These are phyloP conservation scores for Rutstroemia sp. DNA, from an alignment of 2,329 filamentous ascomycete genomes.

Conservation along the genomic window DNA sequence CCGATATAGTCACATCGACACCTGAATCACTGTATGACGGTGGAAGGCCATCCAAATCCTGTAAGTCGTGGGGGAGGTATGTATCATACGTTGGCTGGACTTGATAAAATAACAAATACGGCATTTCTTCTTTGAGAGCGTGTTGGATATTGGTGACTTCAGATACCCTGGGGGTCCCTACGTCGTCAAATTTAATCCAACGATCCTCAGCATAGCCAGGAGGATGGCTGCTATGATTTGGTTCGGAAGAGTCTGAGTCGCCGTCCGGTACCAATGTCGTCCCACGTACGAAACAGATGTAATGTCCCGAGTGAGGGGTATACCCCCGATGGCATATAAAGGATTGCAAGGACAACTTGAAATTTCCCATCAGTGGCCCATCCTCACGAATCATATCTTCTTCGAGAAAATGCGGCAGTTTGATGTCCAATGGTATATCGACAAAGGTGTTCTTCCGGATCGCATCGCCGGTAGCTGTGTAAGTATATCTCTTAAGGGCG, in stretches of 20 bases:
- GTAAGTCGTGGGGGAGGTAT: slow-evolving; percentile 14
- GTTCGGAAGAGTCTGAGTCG: slow-evolving; percentile 46
- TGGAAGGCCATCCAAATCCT: slow-evolving; percentile 35
- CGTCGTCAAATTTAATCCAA: slow-evolving; percentile 91
- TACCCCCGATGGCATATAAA: slow-evolving; percentile 87
- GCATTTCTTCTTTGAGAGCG: slow-evolving; percentile 77
- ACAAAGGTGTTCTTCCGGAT: slow-evolving; percentile 73
- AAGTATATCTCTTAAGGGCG: slow-evolving; percentile 83
- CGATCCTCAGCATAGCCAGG: slow-evolving; percentile 63
- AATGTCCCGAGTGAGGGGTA: slow-evolving; percentile 83
- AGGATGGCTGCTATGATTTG: slow-evolving; percentile 37
- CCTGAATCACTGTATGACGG: slow-evolving; percentile 49
- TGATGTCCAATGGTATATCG: slow-evolving; percentile 82
- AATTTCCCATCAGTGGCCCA: slow-evolving; percentile 69
- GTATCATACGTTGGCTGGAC: slow-evolving; percentile 75
- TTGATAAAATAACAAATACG: slow-evolving; percentile 93
- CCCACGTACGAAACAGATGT: slow-evolving; percentile 77
- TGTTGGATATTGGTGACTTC: slow-evolving; percentile 66
- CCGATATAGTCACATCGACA: slow-evolving; percentile 16
- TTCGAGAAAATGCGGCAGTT: slow-evolving; percentile 83
- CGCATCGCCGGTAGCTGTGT: slow-evolving; percentile 61
- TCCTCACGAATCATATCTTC: slow-evolving; percentile 58
- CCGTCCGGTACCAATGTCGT: slow-evolving; percentile 55
- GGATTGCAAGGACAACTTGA: slow-evolving; percentile 86
- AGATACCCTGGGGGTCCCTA: slow-evolving; percentile 62